Evolutionary conservation across 495 filamentous ascomycete genomes (phyloP).

Genomic region (Penicillium roqueforti): DNA sequence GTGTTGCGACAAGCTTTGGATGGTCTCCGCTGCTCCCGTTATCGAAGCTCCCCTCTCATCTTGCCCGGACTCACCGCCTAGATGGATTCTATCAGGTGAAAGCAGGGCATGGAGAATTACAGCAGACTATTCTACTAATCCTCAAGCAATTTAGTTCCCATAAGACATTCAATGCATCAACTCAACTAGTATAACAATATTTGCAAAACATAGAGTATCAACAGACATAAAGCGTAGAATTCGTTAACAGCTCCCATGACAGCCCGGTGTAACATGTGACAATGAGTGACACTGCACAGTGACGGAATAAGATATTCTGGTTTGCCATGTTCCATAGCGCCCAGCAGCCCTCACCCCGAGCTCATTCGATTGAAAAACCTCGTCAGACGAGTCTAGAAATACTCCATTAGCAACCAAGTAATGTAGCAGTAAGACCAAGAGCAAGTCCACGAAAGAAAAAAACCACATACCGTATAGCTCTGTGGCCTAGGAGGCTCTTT

Average conservation of each 20-base stretch:
- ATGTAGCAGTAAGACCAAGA: slow-evolving; percentile 4
- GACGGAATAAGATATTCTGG: not conserved
- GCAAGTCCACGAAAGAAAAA: not conserved
- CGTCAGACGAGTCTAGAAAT: slow-evolving; percentile 22
- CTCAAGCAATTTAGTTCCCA: not conserved
- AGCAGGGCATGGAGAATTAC: not conserved
- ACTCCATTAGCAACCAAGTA: slow-evolving; percentile 8
- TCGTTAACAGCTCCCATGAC: slow-evolving; percentile 19
- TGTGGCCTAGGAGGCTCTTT: slow-evolving; percentile 19
- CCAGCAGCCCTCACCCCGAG: slow-evolving; percentile 11
- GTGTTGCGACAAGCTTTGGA: slow-evolving; percentile 13
- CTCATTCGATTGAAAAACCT: slow-evolving; percentile 27
- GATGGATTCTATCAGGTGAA: not conserved
- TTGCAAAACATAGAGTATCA: slow-evolving; percentile 14
- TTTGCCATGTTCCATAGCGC: not conserved
- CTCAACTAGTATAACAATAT: slow-evolving; percentile 4
- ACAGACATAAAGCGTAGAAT: slow-evolving; percentile 26
- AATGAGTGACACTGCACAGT: not conserved
- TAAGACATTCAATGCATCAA: not conserved
- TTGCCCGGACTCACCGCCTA: slow-evolving; percentile 32
- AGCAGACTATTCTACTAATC: not conserved
- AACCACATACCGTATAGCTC: slow-evolving; percentile 24
- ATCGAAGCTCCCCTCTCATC: slow-evolving; percentile 33
- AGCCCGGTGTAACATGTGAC: not conserved
- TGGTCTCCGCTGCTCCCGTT: slow-evolving; percentile 27